These are phyloP conservation scores for Passalora sequoiae DNA, from an alignment of 2,329 filamentous ascomycete genomes.

Conservation along the genomic window DNA sequence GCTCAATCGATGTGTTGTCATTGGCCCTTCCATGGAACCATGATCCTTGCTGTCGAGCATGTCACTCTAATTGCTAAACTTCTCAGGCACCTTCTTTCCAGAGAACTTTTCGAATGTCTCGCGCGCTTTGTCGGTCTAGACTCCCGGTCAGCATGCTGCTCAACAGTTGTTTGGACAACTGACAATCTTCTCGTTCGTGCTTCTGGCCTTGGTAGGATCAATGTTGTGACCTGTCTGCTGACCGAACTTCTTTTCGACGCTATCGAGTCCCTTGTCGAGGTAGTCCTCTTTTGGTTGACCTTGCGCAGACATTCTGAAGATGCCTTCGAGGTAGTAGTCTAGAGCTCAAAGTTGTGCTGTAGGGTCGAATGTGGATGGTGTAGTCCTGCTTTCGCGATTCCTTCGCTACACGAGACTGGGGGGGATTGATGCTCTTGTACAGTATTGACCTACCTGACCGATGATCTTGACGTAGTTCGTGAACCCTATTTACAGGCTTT, in stretches of 20 bases:
- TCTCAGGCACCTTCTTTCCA: slow-evolving; percentile 28
- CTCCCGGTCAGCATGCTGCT: neutral
- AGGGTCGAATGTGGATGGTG: neutral
- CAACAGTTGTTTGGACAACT: neutral
- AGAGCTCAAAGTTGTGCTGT: neutral
- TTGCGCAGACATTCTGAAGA: slow-evolving; percentile 2
- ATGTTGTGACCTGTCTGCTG: slow-evolving; percentile 19
- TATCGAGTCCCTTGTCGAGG: slow-evolving; percentile 29
- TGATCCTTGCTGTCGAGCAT: too few species aligned
- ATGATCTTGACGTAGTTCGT: too few species aligned
- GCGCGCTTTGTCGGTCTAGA: slow-evolving; percentile 28
- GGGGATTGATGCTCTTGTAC: too few species aligned
- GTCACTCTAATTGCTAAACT: slow-evolving; percentile 7
- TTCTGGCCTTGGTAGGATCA: slow-evolving; percentile 27
- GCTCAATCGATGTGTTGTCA: too few species aligned
- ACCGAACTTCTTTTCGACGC: slow-evolving; percentile 24
- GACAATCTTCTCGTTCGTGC: slow-evolving; percentile 32
- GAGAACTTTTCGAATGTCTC: slow-evolving; percentile 31
- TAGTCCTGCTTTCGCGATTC: too few species aligned
- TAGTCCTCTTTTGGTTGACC: slow-evolving; percentile 25
- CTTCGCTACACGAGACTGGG: too few species aligned
- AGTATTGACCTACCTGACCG: too few species aligned
- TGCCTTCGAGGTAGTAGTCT: neutral
- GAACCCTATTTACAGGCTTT: too few species aligned
- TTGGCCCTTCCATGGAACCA: too few species aligned